A percentile compares a stretch with the other conserved stretches of the same genome.
Conservation (phyloP, 2,329 filamentous ascomycete species). For the Lomentospora prolificans region DNA sequence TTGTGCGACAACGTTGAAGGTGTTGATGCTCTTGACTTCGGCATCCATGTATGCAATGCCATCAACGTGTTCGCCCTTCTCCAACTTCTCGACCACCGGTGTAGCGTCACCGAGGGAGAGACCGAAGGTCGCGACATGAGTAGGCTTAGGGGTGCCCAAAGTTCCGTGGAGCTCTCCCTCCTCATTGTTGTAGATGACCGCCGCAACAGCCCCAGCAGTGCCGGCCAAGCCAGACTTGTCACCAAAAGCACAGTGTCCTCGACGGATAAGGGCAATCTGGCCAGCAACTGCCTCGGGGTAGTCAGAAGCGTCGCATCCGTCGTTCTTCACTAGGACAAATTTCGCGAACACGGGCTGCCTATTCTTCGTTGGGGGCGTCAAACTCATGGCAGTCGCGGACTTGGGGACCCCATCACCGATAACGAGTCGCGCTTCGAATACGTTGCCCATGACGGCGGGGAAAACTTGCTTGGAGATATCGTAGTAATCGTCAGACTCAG, state of each 20-base stretch:
- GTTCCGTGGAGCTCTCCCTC: conserved; percentile 56
- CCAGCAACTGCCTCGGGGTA: conserved; percentile 49
- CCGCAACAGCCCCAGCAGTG: conserved; percentile 58
- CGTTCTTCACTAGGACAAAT: conserved; percentile 48
- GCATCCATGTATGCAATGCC: conserved; percentile 51
- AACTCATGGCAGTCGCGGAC: conserved; percentile 46
- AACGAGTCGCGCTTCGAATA: conserved; percentile 48
- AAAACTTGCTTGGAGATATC: conserved; percentile 53
- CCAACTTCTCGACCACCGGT: conserved; percentile 43
- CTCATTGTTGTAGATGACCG: conserved; percentile 66
- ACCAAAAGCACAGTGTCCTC: conserved; percentile 63
- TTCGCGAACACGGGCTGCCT: conserved; percentile 49
- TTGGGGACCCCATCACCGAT: conserved; percentile 42
- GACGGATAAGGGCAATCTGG: conserved; percentile 60
- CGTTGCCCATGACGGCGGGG: conserved; percentile 48
- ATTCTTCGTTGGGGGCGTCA: conserved; percentile 56
- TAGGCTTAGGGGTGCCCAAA: conserved; percentile 47
- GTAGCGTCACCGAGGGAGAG: conserved; percentile 50
- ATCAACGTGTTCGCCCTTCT: conserved; percentile 37
- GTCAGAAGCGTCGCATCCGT: conserved; percentile 55
- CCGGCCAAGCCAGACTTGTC: conserved; percentile 60
- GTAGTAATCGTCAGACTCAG: conserved; percentile 50
- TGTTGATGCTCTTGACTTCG: conserved; percentile 41
- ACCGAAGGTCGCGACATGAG: conserved; percentile 60
- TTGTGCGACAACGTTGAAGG: conserved; percentile 54